Evolutionary conservation across 257 asterid genomes (phyloP).

Genomic region (Solanum chilense): DNA sequence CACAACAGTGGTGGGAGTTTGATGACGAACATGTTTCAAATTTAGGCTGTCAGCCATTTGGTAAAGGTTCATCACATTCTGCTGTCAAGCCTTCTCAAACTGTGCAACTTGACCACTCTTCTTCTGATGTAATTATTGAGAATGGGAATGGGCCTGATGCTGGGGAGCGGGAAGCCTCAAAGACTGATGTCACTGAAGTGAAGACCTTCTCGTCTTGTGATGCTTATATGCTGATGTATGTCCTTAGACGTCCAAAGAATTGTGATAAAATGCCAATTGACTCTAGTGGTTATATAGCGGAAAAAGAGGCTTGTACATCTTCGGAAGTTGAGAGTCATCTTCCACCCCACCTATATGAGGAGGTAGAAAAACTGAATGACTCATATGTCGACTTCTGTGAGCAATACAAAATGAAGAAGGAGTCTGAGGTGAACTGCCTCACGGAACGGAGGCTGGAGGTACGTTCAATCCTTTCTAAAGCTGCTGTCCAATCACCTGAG

Average conservation of each 20-base stretch:
- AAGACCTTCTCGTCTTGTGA: conserved; percentile 72
- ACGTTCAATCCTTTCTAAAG: conserved; percentile 70
- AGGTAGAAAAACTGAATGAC: conserved; percentile 48
- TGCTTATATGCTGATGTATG: conserved; percentile 97
- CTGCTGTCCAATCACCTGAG: conserved; percentile 63
- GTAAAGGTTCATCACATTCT: conserved; percentile 33
- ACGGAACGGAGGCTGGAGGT: conserved; percentile 75
- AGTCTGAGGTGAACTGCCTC: conserved; percentile 38
- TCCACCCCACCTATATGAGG: conserved; percentile 64
- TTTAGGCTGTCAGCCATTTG: conserved; percentile 80
- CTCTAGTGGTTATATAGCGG: conserved; percentile 22
- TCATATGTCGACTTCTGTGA: conserved; percentile 49
- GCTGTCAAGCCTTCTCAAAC: conserved; percentile 35
- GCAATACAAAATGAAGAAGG: conserved; percentile 59
- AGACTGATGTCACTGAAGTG: conserved; percentile 30
- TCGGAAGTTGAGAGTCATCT: conserved; percentile 26
- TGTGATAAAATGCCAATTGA: conserved; percentile 12
- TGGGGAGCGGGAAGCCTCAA: conserved; percentile 23
- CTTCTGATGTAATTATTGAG: conserved; percentile 24
- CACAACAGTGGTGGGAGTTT: conserved; percentile 97
- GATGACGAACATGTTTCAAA: conserved; percentile 84
- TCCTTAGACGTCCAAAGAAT: conserved; percentile 33
- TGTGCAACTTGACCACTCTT: conserved; percentile 29
- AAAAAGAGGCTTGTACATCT: conserved; percentile 16
- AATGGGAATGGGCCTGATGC: conserved; percentile 27